Percentiles rank a stretch among this genome's conserved stretches.
Evolutionary conservation across 208 protist species (phyloP).

Genomic region (Borovskyia barvae): DNA sequence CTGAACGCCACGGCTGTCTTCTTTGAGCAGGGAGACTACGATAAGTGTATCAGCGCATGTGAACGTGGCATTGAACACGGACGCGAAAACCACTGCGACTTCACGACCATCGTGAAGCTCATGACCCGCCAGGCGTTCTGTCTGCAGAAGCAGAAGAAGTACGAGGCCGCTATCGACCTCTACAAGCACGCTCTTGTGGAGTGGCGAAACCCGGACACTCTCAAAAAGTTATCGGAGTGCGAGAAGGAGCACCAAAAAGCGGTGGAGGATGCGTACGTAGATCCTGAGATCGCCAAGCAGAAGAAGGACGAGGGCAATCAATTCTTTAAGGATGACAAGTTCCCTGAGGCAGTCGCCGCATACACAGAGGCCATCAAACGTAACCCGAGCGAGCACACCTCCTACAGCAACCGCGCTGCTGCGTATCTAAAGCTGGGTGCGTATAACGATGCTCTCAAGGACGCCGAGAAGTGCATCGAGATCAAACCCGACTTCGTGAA

Average conservation of each 20-base stretch:
- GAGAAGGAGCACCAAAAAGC: slow-evolving; percentile 89
- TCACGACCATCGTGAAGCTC: slow-evolving; percentile 89
- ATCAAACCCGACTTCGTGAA: slow-evolving; percentile 95
- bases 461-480: slow-evolving; percentile 95
- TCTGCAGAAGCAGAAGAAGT: slow-evolving; percentile 80
- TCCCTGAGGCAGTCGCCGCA: slow-evolving; percentile 91
- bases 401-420: slow-evolving; percentile 95
- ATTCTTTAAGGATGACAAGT: slow-evolving; percentile 95
- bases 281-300: slow-evolving; percentile 84
- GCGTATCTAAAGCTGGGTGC: slow-evolving; percentile 96
- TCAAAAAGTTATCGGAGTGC: slow-evolving; percentile 85
- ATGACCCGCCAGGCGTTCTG: slow-evolving; percentile 90
- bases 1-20: slow-evolving; percentile 92
- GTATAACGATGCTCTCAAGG: slow-evolving; percentile 92
- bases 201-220: slow-evolving; percentile 91
- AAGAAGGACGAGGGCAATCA: slow-evolving; percentile 95
- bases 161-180: slow-evolving; percentile 83
- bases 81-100: slow-evolving; percentile 90
- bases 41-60: slow-evolving; percentile 91
- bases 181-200: slow-evolving; percentile 93
- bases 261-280: slow-evolving; percentile 91
- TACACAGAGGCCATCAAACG: slow-evolving; percentile 94
- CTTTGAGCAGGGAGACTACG: slow-evolving; percentile 94
- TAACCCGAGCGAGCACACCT: slow-evolving; percentile 92
- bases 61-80: slow-evolving; percentile 88